Base-by-base conservation (phyloP, 1,139 yeast genomes). In the Yamadazyma atlantica region DNA sequence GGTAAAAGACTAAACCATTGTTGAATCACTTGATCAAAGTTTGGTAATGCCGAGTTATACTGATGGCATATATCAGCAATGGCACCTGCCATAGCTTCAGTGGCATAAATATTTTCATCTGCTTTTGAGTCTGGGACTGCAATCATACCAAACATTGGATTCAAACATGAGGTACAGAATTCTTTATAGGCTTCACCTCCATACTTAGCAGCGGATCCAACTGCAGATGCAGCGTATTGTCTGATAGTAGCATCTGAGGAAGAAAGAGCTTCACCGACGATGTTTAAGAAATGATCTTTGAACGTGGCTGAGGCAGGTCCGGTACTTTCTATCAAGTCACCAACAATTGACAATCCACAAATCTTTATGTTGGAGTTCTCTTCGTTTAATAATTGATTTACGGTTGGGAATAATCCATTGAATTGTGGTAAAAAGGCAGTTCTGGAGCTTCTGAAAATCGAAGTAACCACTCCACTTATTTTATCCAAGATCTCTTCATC, bases 401-500 rank as follows among this genome's bases (percentile, higher is more conserved):
- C 56, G 1, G 82, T 69, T 31, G 85, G 81, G 46, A 76, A 72
- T 40, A 80, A 55, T 1, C 64, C 55, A 52, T 80, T 84, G 62
- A 89, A 86, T 10, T 78, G 76, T 14, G 80, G 78, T 41, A 88
- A 60, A 58, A 86, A 87, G 39, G 69, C 67, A 2, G 72, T 62
- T 45, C 77, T 75, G 21, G 79, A 68, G 38, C 78, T 75, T 60
- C 80, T 84, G 72, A 92, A 85, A 13, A 89, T 70, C 1, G 85
- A 74, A n/a, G 85, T 74, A 27, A 92, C 61, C 1, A 86, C 82
- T 57, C 85, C 85, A 60, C 83, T 85, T 47, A 89, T 80, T 58
- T 90, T 96, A 53, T 88, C 95, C 43, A 87, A 66, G 37, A 90
- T 69, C 54, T 88, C 96, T 55, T 88, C 96, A 58, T 90, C 96